A percentile compares a stretch with the other conserved stretches of the same genome.
Conservation (phyloP, 2,329 filamentous ascomycete species). For the Nemania sp. region DNA sequence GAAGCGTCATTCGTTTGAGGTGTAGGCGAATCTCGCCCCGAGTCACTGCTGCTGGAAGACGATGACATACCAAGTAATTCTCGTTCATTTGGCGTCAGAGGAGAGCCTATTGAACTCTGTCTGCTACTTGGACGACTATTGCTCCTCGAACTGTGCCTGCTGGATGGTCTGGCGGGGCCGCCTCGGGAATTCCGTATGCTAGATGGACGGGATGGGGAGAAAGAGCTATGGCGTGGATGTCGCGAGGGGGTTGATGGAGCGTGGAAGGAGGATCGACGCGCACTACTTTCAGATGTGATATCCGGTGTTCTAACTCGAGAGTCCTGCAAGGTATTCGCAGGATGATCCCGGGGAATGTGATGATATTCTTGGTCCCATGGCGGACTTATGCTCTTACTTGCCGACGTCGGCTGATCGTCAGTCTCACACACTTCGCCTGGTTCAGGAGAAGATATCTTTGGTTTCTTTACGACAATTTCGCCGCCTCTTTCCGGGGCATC, state of each 20-base stretch:
- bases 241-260: slow-evolving; percentile 28
- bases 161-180: slow-evolving; percentile 33
- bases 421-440: slow-evolving; percentile 45
- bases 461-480: slow-evolving; percentile 34
- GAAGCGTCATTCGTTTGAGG: slow-evolving; percentile 37
- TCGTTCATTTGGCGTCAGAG: slow-evolving; percentile 48
- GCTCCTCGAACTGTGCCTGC: slow-evolving; percentile 32
- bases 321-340: slow-evolving; percentile 9
- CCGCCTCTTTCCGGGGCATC: slow-evolving; percentile 14
- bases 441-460: slow-evolving; percentile 44
- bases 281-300: not conserved
- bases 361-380: slow-evolving; percentile 22
- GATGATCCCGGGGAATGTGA: not conserved
- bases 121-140: slow-evolving; percentile 31
- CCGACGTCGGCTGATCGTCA: slow-evolving; percentile 28
- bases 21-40: slow-evolving; percentile 40
- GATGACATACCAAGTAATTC: slow-evolving; percentile 49
- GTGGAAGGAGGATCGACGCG: slow-evolving; percentile 6
- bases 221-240: slow-evolving; percentile 5
- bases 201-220: slow-evolving; percentile 15
- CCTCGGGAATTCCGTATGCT: slow-evolving; percentile 25
- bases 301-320: not conserved
- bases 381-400: slow-evolving; percentile 24
- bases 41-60: slow-evolving; percentile 43
- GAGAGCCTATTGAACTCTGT: slow-evolving; percentile 42